Conservation (phyloP, 169 alveolate species). For the Eimeria sp. region DNA sequence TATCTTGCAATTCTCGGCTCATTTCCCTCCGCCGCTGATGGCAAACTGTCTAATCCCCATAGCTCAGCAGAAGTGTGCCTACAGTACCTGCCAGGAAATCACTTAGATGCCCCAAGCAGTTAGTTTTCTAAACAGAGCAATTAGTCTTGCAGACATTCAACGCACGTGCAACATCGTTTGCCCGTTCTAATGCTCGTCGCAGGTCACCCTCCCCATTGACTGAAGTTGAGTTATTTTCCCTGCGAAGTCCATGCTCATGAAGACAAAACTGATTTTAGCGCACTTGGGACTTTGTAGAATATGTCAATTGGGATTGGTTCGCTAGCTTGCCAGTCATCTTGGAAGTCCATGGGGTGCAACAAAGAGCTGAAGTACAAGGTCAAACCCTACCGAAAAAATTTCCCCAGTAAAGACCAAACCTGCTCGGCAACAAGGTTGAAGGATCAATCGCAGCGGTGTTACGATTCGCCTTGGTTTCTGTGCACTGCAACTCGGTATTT, state of each 20-base stretch:
- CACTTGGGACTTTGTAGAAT: constrained; percentile 81
- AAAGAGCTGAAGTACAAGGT: constrained; percentile 45
- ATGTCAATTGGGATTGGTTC: constrained; percentile 81
- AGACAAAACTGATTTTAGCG: background rate
- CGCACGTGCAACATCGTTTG: constrained; percentile 80
- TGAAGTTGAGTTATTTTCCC: background rate
- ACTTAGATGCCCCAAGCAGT: background rate
- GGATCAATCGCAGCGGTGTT: constrained; percentile 36
- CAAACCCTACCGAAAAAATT: background rate
- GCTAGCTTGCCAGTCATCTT: constrained; percentile 83
- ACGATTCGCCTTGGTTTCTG: background rate
- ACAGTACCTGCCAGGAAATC: constrained; percentile 28
- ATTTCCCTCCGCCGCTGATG: constrained; percentile 34
- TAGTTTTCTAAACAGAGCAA: background rate
- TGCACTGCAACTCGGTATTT: background rate
- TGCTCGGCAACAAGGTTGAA: constrained; percentile 66
- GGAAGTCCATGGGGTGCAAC: constrained; percentile 75
- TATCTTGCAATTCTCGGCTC: constrained; percentile 48
- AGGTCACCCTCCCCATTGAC: constrained; percentile 80
- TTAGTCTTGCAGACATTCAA: background rate
- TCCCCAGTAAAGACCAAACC: background rate
- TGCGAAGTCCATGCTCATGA: background rate
- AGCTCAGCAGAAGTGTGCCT: background rate
- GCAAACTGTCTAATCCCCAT: background rate
- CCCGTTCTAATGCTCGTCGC: constrained; percentile 47